Evolutionary conservation across 306 rosid genomes (phyloP).

Genomic region (Elaeagnus macrophylla): DNA sequence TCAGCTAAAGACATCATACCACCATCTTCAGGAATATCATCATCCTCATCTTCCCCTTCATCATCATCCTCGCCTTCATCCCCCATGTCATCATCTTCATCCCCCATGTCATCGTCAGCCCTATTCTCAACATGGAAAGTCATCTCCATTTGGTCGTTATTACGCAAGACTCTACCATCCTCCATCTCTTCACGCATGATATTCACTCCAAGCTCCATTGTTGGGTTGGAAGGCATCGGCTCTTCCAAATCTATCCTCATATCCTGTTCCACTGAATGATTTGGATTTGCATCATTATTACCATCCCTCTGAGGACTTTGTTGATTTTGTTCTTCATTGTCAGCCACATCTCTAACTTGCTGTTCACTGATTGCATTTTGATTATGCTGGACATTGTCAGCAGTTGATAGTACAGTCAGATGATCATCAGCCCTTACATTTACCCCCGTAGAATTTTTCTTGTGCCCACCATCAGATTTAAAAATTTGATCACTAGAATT

Average conservation of each 20-base stretch:
- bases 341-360: conserved; percentile 37
- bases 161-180: conserved; percentile 67
- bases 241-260: conserved; percentile 71
- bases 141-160: conserved; percentile 77
- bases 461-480: conserved; percentile 63
- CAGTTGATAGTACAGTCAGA: conserved; percentile 39
- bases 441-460: conserved; percentile 53
- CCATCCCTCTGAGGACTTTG: conserved; percentile 43
- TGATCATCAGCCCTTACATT: conserved; percentile 64
- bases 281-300: conserved; percentile 34
- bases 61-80: conserved; percentile 95
- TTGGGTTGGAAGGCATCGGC: conserved; percentile 47
- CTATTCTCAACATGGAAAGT: conserved; percentile 76
- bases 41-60: conserved; percentile 90
- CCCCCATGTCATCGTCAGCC: conserved; percentile 92
- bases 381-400: conserved; percentile 39
- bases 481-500: conserved; percentile 79
- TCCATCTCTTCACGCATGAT: conserved; percentile 84
- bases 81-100: conserved; percentile 97
- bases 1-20: conserved; percentile 86
- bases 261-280: conserved; percentile 54
- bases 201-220: conserved; percentile 77
- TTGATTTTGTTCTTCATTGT: conserved; percentile 45
- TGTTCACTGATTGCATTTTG: conserved; percentile 51
- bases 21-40: conserved; percentile 92